These are phyloP conservation scores for Pistacia atlantica DNA, from an alignment of 345 rosid genomes.

Conservation along the genomic window DNA sequence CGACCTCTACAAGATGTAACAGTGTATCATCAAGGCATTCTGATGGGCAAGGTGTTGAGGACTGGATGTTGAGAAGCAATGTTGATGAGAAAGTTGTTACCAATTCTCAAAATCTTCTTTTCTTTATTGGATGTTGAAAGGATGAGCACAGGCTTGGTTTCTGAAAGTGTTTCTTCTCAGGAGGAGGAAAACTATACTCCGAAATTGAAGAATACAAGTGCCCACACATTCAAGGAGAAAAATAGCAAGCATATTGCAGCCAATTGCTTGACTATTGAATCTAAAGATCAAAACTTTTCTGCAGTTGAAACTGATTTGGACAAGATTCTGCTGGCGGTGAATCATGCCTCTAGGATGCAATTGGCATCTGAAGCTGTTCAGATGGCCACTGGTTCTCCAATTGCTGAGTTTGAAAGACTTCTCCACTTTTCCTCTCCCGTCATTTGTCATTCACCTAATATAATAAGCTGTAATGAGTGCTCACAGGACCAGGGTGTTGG, in stretches of 20 bases:
- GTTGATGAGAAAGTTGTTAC: conserved; percentile 23
- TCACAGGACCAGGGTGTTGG: conserved; percentile 23
- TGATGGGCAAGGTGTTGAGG: conserved; percentile 23
- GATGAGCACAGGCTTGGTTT: conserved; percentile 4
- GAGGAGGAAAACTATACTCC: conserved; percentile 17
- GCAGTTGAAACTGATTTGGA: conserved; percentile 26
- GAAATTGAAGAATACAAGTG: conserved; percentile 10
- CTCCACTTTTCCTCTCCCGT: conserved; percentile 52
- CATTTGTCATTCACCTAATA: conserved; percentile 27
- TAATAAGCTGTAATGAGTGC: conserved; percentile 34
- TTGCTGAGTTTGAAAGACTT: conserved; percentile 58
- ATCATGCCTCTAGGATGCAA: conserved; percentile 37
- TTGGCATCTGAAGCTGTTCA: conserved; percentile 53
- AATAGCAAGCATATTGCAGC: conserved; percentile 19
- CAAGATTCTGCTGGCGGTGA: conserved; percentile 37
- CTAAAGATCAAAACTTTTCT: conserved; percentile 19
- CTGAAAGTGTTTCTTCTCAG: conserved; percentile 18
- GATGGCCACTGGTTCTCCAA: conserved; percentile 46
- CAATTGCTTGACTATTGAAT: conserved; percentile 21
- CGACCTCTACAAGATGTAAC: conserved; percentile 16
- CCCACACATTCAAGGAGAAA: conserved; percentile 14
- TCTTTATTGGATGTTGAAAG: conserved; percentile 21
- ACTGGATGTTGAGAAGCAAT: conserved; percentile 26
- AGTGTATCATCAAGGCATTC: conserved; percentile 18
- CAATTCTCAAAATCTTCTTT: conserved; percentile 17